Evolutionary conservation across 371 early-diverging fungal species (phyloP), one percentile per base, ranked within the genome.

Genomic region (Batrachochytrium dendrobatidis): DNA sequence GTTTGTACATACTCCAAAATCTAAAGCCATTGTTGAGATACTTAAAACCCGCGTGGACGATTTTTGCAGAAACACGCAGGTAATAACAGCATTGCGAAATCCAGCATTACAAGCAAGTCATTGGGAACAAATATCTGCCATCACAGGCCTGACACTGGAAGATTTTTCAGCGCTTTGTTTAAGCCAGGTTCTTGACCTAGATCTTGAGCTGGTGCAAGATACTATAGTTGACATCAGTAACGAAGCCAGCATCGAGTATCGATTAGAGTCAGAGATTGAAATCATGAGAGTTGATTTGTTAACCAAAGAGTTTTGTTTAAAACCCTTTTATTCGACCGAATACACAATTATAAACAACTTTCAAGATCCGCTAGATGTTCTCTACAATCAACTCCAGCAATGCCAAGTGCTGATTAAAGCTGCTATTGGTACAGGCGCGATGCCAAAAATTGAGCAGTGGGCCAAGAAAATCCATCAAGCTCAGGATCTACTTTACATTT

Each of bases 201-300:
- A 72, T 35, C 62, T 76, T 51, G 73, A 72, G 33, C 62, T 76
- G 39, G 69, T 73, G 15, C 67, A 69, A 43, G 70, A 71, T 29
- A 70, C 73, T 17, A 54, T 73, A 32, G 55, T 58, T 34, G 74
- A 69, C 25, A 68, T 72, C n/a, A 67, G 68, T 22, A 65, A 68
- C 31, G 71, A 73, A 53, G 72, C 72, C 24, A 63, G 59, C 43
- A 20, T 29, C 18, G 70, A 63, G 32, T 51, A 49, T 22, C 30
- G 33, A n/a, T 28, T 63, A 17, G 76, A 76, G 45, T 62, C 62
- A 3, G 57, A 59, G 18, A 55, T 79, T 3, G 76, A 79, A 50
- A 68, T 63, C 35, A 70, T 79, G 77, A 61, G 65, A 10, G 50
- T 53, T 18, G 75, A 79, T 34, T 65, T 34, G 63, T 67, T 58